Evolutionary conservation across 2,329 filamentous ascomycete genomes (phyloP), one percentile per base, ranked within the genome.

Genomic region (Colletotrichum coccodes): DNA sequence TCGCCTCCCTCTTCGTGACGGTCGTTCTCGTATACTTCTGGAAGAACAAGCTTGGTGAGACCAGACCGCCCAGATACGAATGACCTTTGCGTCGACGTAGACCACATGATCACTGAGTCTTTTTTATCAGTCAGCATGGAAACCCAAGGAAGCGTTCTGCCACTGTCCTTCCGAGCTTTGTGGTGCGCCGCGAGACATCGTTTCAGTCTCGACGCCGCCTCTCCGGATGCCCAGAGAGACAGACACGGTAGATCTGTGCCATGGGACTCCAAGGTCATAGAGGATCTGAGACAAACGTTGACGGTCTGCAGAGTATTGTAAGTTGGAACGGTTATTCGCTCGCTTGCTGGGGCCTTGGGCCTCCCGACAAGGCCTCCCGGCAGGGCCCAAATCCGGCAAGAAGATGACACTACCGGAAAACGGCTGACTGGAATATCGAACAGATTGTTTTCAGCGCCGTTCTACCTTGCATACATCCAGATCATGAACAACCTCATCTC

Each of bases 191-290:
- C 36, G 86, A 76, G 74, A 82, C 72, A 78, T 80, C 72, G 71
- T 16, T 74, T 74, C 68, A 65, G 64, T 16, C 56, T 77, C 38
- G 82, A 91, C 52, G 87, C 85, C 1, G 82, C 89, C 63, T 90
- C 90, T 77, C 87, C 87, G 21, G 84, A 82, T 16, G 87, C 85
- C 80, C 87, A 89, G 70, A 82, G 79, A 12, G 82, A 80, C 42
- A 77, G 82, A 44, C 79, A 79, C 49, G 77, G 79, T n/a, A 75
- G 68, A 50, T 75, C 79, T 3, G 78, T 85, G 23, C 79, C 82
- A 1, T 91, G 90, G 90, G 84, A 88, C 56, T 88, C 91, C 73
- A 80, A 81, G 68, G 91, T 91, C 73, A 80, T 92, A 47, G 87
- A 90, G 26, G 90, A 92, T 74, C 77, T 92, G 64, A 88, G 87